Percentiles rank a stretch among this genome's conserved stretches.
Conservation (phyloP, 176 grass and related monocot genomes). For the Metroxylon sagu region DNA sequence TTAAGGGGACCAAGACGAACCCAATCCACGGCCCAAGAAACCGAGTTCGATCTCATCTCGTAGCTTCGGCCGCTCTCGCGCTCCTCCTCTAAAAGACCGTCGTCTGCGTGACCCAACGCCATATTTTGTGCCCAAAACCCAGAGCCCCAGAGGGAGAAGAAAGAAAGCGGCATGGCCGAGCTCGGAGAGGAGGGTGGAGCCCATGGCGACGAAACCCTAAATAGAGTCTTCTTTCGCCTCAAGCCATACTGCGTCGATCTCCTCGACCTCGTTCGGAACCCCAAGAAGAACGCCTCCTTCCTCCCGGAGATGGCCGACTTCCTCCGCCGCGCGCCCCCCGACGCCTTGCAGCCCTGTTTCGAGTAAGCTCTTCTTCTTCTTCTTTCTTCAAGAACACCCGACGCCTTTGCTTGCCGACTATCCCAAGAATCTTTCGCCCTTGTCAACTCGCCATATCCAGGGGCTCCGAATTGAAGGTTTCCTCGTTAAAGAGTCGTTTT, state of each 20-base stretch:
- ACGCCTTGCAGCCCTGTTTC: slow-evolving; percentile 55
- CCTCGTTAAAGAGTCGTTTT: no score
- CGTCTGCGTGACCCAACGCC: no score
- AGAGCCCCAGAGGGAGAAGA: no score
- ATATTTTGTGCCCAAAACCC: no score
- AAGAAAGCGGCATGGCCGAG: not conserved
- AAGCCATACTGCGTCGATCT: slow-evolving; percentile 70
- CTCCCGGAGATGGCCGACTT: slow-evolving; percentile 52
- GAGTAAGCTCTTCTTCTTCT: slow-evolving; percentile 31
- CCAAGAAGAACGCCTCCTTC: slow-evolving; percentile 37
- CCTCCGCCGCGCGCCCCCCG: slow-evolving; percentile 40
- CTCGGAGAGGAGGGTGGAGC: slow-evolving; percentile 23
- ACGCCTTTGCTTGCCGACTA: not conserved
- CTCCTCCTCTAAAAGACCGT: no score
- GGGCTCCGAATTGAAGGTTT: no score
- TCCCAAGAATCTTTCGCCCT: no score
- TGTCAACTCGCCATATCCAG: no score
- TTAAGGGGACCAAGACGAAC: no score
- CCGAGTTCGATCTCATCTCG: no score
- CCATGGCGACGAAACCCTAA: slow-evolving; percentile 47
- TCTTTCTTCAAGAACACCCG: not conserved
- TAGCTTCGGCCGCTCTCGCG: no score
- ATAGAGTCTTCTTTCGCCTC: slow-evolving; percentile 48
- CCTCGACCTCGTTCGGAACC: slow-evolving; percentile 69
- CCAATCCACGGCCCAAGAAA: no score